Evolutionary conservation across 192 early-diverging fungal species (phyloP), one percentile per base, ranked within the genome.

Genomic region (Phycomyces nitens): DNA sequence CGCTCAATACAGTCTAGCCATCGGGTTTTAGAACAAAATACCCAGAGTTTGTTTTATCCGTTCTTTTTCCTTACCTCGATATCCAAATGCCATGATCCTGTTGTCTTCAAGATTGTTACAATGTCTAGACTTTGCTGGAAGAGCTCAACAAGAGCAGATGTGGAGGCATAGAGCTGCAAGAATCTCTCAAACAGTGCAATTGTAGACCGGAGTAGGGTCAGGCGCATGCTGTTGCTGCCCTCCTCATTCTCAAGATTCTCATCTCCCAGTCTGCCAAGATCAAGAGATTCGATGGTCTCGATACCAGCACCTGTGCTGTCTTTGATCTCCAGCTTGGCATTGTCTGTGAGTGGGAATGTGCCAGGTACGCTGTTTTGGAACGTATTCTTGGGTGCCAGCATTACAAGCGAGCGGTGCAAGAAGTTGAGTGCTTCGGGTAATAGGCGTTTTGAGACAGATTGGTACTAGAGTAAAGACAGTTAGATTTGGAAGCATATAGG

Each of bases 371-470:
- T 27, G 6, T 65, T 42, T 12, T 50, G 56, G 16, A 77, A 80
- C 6, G 62, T 68, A 11, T 69, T 62, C 40, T 71, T 56, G 22
- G 84, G 81, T 2, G 81, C 69, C 29, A 86, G 66, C 24, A 76
- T 47, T 16, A 75, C 74, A 39, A 86, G 56, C 0, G 71, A 62
- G 3, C 68, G 44, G 47, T 66, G 58, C 49, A 85, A 74, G 57
- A 86, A 93, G 77, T 88, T 93, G 58, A 88, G 68, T 1, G 74
- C 82, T 76, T 93, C 91, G 9, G 91, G 91, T 1, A 88, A 58
- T 52, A 90, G 82, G 16, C 93, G 84, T 62, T 91, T 91, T 3
- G 90, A 86, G 52, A 88, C 73, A 20, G 60, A 26, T 71, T 88
- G 77, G 58, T 83, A 89, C 77, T 89, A 69, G 53, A 73, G 38